Evolutionary conservation across 176 grass and related monocot genomes (phyloP).

Genomic region (Bromus sterilis): DNA sequence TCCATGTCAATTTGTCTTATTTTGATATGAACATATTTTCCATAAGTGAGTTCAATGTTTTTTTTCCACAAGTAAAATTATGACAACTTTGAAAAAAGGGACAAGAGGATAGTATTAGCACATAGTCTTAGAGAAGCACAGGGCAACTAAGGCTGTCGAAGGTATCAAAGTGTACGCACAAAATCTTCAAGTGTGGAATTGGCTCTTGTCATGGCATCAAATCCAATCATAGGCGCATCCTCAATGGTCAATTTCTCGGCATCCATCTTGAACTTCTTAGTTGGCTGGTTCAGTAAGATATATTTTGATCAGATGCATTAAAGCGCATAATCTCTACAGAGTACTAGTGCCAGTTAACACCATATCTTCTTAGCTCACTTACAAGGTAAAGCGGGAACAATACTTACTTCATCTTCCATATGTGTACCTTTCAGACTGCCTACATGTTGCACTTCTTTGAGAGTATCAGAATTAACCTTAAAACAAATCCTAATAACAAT

Average conservation of each 20-base stretch:
- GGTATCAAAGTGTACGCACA: conserved; percentile 32
- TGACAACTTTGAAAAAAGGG: background rate
- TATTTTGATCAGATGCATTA: conserved; percentile 17
- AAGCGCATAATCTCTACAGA: conserved; percentile 2
- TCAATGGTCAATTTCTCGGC: conserved; percentile 12
- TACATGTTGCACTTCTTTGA: conserved; percentile 38
- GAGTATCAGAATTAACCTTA: conserved; percentile 40
- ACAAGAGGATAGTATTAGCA: background rate
- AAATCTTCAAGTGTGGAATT: conserved; percentile 95
- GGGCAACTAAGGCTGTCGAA: background rate
- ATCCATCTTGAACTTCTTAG: conserved; percentile 28
- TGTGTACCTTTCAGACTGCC: conserved; percentile 29
- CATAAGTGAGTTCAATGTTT: background rate
- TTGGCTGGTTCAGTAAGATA: conserved; percentile 13
- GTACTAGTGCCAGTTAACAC: background rate
- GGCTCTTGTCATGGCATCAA: conserved; percentile 63
- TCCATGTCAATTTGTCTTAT: background rate
- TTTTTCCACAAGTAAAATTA: background rate
- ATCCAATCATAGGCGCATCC: conserved; percentile 46
- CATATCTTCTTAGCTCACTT: background rate
- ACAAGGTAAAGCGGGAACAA: background rate
- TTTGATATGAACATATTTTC: background rate
- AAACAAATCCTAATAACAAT: background rate
- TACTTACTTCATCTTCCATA: conserved; percentile 7
- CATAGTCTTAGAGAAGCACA: background rate